phyloP scores from a whole-genome alignment of 805 yeast species.

The Metschnikowia arizonensis region DNA sequence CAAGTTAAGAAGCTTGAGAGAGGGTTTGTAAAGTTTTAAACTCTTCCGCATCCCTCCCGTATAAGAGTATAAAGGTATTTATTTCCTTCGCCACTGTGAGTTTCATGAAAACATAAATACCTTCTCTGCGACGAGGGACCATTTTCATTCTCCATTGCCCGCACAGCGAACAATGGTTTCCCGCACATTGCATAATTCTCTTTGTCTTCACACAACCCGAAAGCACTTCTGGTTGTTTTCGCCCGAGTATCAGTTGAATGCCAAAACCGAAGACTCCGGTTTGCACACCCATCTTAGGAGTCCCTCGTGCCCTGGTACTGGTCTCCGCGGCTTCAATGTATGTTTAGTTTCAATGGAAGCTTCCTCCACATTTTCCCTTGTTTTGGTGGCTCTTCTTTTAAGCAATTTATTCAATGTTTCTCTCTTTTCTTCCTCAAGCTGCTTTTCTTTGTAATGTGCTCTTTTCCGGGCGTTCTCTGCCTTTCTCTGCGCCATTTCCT shows the following conservation, averaged over 20 bases:
- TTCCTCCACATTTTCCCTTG: slow-evolving; percentile 41
- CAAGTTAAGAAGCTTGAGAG: neutral
- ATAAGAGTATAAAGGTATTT: no score
- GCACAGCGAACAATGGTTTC: neutral
- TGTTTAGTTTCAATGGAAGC: slow-evolving; percentile 18
- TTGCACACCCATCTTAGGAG: slow-evolving; percentile 39
- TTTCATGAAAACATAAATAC: neutral
- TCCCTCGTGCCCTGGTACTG: slow-evolving; percentile 43
- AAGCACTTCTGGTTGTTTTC: neutral
- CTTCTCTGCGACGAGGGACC: neutral
- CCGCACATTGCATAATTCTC: neutral
- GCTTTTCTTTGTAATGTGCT: slow-evolving; percentile 75
- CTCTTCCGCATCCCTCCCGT: no score
- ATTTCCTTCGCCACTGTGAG: no score
- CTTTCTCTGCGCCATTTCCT: slow-evolving; percentile 73
- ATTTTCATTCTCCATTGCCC: neutral
- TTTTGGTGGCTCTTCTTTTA: slow-evolving; percentile 77
- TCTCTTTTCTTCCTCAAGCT: slow-evolving; percentile 85
- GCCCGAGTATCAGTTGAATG: neutral
- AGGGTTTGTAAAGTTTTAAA: no score
- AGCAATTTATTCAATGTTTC: slow-evolving; percentile 85
- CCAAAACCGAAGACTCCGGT: slow-evolving; percentile 14
- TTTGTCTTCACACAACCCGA: neutral
- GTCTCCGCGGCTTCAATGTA: slow-evolving; percentile 37
- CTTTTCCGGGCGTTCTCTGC: slow-evolving; percentile 88